A percentile compares a stretch with the other conserved stretches of the same genome.
Conservation (phyloP, 1,284 basidiomycete species). For the Salmacisia buchloeana region DNA sequence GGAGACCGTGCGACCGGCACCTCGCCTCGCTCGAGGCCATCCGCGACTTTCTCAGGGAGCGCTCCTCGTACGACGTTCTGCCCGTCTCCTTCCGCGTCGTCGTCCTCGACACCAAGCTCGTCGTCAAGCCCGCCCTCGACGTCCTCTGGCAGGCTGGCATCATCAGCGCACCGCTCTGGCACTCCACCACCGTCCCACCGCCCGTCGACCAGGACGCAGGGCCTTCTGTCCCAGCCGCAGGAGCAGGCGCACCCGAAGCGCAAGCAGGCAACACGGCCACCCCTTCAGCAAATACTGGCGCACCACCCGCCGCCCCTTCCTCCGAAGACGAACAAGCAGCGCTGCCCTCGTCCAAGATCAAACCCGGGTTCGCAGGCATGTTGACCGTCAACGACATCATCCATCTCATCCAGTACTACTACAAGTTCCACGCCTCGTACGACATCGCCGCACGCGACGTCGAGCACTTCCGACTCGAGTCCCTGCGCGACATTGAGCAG, state of each 20-base stretch:
- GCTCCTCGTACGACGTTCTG: slow-evolving; percentile 88
- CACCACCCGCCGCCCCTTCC: not conserved
- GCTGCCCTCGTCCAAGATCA: slow-evolving; percentile 12
- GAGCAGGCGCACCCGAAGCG: not conserved
- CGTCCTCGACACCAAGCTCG: slow-evolving; percentile 67
- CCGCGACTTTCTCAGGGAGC: slow-evolving; percentile 73
- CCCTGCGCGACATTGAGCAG: slow-evolving; percentile 76
- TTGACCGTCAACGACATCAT: slow-evolving; percentile 50
- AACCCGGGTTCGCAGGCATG: slow-evolving; percentile 48
- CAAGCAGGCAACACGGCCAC: not conserved
- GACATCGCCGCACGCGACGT: slow-evolving; percentile 84
- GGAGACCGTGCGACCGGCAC: not conserved
- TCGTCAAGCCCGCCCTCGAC: slow-evolving; percentile 46
- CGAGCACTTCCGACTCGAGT: slow-evolving; percentile 82
- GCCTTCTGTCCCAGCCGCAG: not conserved
- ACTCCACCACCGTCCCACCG: slow-evolving; percentile 26
- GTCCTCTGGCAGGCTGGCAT: slow-evolving; percentile 59
- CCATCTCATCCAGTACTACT: slow-evolving; percentile 49
- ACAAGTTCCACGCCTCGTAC: slow-evolving; percentile 55
- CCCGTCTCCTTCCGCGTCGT: slow-evolving; percentile 94
- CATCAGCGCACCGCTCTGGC: slow-evolving; percentile 92
- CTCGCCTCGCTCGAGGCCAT: slow-evolving; percentile 62
- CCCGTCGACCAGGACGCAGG: not conserved
- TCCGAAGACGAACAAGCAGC: slow-evolving; percentile 12
- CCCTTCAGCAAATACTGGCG: not conserved